Base-by-base conservation (phyloP, 805 yeast species). In the Wickerhamiella vanderwaltii region DNA sequence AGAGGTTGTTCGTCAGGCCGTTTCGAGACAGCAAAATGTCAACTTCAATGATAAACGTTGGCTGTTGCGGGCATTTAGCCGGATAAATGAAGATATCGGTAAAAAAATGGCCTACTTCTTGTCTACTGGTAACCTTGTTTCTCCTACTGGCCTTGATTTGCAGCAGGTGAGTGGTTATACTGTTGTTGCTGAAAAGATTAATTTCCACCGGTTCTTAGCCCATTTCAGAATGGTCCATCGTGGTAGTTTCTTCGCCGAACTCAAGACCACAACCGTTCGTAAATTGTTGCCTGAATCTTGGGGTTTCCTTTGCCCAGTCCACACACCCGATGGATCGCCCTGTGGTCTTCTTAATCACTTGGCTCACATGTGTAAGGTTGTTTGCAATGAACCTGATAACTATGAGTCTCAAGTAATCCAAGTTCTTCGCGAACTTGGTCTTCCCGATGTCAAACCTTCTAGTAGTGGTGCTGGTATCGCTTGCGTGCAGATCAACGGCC, bases 161-260 rank as follows among this genome's bases (percentile, higher is more conserved):
- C 98, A 91, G 64, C 98, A 91, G 68, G 95, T 86, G 38, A 79
- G 94, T 41, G 98, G 98, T 55, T 91, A 84, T 62, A 91, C 98
- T 1, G 98, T 91, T 51, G 97, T 91, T 48, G 98, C 97, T 3
- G 98, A 91, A 66, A 91, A 91, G 64, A 91, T 91, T 64, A 91
- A 91, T 61, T 91, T 86, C 72, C 81, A 91, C 64, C 80, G 98
- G 59, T 91, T 91, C 67, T 77, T 91, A 50, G 79, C 97, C n/a
- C 98, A 91, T 68, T 91, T 91, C 73, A 71, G 98, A 66, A 91
- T 91, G 98, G 97, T 91, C 41, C 98, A 91, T 65, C 81, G 98
- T 75, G 98, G 98, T 64, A 85, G 97, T 50, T 91, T 91, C 77
- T 91, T 91, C 61, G 96, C 98, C 34, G 95, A 88, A 62, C 72